Evolutionary conservation across 352 stramenopile species (phyloP), one percentile per base, ranked within the genome.

Genomic region (Phytophthora pseudosyringae): DNA sequence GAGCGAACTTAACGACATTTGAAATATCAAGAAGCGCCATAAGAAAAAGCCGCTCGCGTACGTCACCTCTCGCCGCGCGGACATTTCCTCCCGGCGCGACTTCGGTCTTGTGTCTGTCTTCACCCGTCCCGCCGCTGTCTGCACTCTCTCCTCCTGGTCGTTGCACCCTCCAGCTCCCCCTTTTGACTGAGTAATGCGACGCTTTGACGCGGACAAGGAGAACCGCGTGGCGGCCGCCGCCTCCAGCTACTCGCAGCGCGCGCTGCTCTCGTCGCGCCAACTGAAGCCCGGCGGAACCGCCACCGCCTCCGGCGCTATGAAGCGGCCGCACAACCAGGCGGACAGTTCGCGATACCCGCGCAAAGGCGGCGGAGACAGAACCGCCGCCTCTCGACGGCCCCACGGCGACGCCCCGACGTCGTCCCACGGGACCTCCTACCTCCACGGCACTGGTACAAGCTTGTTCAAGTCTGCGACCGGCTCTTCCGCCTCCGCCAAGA

Each of bases 161-260:
- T 32, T 48, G 5, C 39, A 11, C 31, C 33, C 12, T 25, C 12
- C 10, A 25, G 36, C 21, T 21, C 21, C 21, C 21, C 21, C 21
- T 21, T 21, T 15, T 31, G 3, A 45, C 18, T 0, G 47, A 28
- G 4, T 16, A 11, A 89, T 89, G 81, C 79, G 78, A 46, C 80
- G 80, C 39, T 84, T 84, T 41, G 80, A 91, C 54, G 78, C 76
- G 9, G 82, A 89, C 52, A 91, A 89, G 63, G 82, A 91, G 70
- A 91, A 91, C 59, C 71, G 73, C 31, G 49, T 72, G 33, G 64
- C 53, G 5, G 43, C 59, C 18, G 21, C 59, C 32, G 26, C 41
- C 39, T 57, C 62, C 29, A 70, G 57, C 40, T 58, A 67, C 39
- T 62, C 59, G 26, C 56, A 73, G 12, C 59, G 57, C 28, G 53